Percentiles rank a stretch among this genome's conserved stretches.
Conservation (phyloP, 306 rosid genomes). For the Citrullus amarus region DNA sequence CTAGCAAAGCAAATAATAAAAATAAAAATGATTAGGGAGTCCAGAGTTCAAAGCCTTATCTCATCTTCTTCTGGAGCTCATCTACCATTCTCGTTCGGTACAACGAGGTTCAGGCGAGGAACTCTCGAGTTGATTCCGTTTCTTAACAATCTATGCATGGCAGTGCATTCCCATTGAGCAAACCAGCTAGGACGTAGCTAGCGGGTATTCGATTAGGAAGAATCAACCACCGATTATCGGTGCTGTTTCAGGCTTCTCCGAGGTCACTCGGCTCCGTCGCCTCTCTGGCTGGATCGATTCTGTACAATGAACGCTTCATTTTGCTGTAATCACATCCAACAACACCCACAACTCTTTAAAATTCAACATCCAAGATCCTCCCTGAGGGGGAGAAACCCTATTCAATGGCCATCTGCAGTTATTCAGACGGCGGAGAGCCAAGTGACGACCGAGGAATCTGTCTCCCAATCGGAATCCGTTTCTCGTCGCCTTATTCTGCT, state of each 20-base stretch:
- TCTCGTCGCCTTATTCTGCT: slow-evolving; percentile 93
- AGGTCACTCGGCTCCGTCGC: neutral
- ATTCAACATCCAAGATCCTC: slow-evolving; percentile 1
- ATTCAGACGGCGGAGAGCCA: slow-evolving; percentile 39
- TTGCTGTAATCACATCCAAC: slow-evolving; percentile 12
- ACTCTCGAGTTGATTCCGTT: neutral
- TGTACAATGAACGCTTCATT: neutral
- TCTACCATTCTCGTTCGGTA: neutral
- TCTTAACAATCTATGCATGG: neutral
- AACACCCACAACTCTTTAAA: neutral
- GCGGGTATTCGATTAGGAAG: neutral
- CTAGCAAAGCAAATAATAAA: too few relatives aligned
- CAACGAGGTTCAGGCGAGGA: neutral
- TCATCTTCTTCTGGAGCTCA: neutral
- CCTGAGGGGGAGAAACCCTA: slow-evolving; percentile 24
- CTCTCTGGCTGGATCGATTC: neutral
- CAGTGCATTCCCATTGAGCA: neutral
- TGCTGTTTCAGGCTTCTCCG: neutral
- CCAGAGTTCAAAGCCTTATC: neutral
- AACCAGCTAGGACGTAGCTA: neutral
- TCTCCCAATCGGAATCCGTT: slow-evolving; percentile 27
- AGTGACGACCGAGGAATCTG: slow-evolving; percentile 22
- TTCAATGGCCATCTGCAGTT: slow-evolving; percentile 21
- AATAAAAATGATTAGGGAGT: neutral
- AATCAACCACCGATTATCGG: neutral